Evolutionary conservation across 345 rosid species (phyloP).

Genomic region (Gossypium ekmanianum): DNA sequence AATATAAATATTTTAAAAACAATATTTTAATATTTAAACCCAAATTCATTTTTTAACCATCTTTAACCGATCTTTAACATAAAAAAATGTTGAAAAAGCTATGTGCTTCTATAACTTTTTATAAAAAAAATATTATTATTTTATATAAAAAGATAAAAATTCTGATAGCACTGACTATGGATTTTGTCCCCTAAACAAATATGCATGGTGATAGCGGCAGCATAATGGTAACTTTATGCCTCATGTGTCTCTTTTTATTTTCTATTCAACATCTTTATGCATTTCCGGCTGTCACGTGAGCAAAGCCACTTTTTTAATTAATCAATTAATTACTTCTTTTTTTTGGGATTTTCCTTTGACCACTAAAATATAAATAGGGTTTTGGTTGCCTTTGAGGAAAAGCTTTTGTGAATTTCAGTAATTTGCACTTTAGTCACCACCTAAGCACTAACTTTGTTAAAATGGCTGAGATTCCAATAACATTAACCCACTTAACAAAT

Average conservation of each 20-base stretch:
- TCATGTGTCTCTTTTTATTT: background rate
- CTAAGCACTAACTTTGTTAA: constrained; percentile 4
- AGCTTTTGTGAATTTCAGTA: constrained; percentile 4
- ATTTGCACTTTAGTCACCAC: constrained; percentile 10
- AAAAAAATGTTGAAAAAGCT: background rate
- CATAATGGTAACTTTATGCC: background rate
- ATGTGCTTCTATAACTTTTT: background rate
- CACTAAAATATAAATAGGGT: background rate
- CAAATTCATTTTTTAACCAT: background rate
- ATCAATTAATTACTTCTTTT: too few species aligned
- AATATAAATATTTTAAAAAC: too few species aligned
- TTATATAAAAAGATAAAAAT: background rate
- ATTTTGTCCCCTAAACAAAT: background rate
- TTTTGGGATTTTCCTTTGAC: background rate
- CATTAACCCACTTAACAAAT: too few species aligned
- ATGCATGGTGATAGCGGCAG: constrained; percentile 11
- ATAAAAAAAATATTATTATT: too few species aligned
- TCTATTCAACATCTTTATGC: background rate
- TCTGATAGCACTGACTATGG: background rate
- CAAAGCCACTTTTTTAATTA: background rate
- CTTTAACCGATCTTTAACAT: background rate
- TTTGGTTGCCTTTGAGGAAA: constrained; percentile 10
- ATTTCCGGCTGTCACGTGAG: background rate
- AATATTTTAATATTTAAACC: background rate
- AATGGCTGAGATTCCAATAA: too few species aligned